A percentile compares a stretch with the other conserved stretches of the same genome.
Evolutionary conservation across 1,139 yeast species (phyloP).

Genomic region (Nakaseomyces sp.): DNA sequence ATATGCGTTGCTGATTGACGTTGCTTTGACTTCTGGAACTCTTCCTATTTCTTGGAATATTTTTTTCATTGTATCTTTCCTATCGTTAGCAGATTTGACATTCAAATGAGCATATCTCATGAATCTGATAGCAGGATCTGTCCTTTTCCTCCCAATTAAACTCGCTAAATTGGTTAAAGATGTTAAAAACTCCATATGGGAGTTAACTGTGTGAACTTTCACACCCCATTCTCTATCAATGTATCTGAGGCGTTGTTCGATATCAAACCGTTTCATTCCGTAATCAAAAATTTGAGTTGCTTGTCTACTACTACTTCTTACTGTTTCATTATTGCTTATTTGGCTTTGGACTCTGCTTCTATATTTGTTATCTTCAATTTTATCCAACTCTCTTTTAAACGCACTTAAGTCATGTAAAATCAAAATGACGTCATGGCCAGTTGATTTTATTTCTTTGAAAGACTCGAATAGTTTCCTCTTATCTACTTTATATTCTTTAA

Average conservation of each 20-base stretch:
- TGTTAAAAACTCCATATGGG: conserved; percentile 40
- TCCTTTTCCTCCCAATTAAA: conserved; percentile 44
- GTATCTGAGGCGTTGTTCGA: conserved; percentile 20
- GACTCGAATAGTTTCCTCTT: conserved; percentile 24
- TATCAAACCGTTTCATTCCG: conserved; percentile 15
- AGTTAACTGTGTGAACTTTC: conserved; percentile 17
- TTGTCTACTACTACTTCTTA: conserved; percentile 12
- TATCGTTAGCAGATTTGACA: conserved; percentile 46
- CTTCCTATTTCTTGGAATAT: conserved; percentile 47
- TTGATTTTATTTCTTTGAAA: conserved; percentile 20
- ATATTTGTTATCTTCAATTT: conserved; percentile 40
- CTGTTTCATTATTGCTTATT: conserved; percentile 14
- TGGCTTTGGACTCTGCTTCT: conserved; percentile 31
- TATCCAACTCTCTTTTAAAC: conserved; percentile 37
- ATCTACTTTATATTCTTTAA: conserved; percentile 30
- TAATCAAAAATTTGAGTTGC: conserved; percentile 10
- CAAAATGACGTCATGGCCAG: conserved; percentile 34
- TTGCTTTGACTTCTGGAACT: conserved; percentile 40
- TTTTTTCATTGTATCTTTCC: conserved; percentile 40
- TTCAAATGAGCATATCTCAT: conserved; percentile 44
- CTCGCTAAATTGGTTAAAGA: conserved; percentile 53
- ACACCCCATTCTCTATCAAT: conserved; percentile 26
- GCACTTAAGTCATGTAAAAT: conserved; percentile 44
- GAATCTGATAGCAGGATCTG: conserved; percentile 50
- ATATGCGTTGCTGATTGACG: conserved; percentile 32